These are phyloP conservation scores for Ogataea pilisensis DNA, from an alignment of 805 yeast genomes.

Conservation along the genomic window DNA sequence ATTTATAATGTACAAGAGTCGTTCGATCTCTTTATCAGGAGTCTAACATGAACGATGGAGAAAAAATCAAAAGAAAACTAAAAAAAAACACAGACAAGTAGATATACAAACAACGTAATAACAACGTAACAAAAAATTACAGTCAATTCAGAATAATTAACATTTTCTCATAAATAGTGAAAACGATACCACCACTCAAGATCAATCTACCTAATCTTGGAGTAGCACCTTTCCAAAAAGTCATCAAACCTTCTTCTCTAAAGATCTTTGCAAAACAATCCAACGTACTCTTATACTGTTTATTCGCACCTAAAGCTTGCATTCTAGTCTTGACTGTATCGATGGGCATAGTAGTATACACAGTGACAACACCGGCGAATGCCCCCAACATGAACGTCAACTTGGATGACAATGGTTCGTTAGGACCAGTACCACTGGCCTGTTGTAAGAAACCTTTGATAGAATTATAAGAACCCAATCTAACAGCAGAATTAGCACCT, in stretches of 20 bases:
- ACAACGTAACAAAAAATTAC: not conserved
- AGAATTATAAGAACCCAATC: slow-evolving; percentile 89
- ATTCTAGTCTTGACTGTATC: slow-evolving; percentile 95
- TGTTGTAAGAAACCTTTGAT: slow-evolving; percentile 77
- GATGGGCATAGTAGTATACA: slow-evolving; percentile 90
- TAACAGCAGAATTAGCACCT: slow-evolving; percentile 92
- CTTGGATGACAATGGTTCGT: slow-evolving; percentile 69
- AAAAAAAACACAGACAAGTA: too few relatives aligned
- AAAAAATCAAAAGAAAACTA: too few relatives aligned
- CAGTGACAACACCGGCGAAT: slow-evolving; percentile 84
- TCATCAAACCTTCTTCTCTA: slow-evolving; percentile 80
- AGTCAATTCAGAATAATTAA: slow-evolving; percentile 48
- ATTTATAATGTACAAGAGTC: too few relatives aligned
- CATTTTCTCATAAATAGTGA: slow-evolving; percentile 92
- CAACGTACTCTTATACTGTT: slow-evolving; percentile 66
- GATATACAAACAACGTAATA: not conserved
- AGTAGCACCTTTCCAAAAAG: slow-evolving; percentile 98
- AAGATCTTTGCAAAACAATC: slow-evolving; percentile 80
- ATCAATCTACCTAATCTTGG: slow-evolving; percentile 91
- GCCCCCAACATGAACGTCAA: slow-evolving; percentile 89
- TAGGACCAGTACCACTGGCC: slow-evolving; percentile 60
- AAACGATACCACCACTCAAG: slow-evolving; percentile 94
- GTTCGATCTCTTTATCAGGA: too few relatives aligned
- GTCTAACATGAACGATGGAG: too few relatives aligned
- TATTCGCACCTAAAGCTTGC: slow-evolving; percentile 84